Evolutionary conservation across 2,329 filamentous ascomycete genomes (phyloP), one percentile per base, ranked within the genome.

Genomic region (Conoideocrella luteorostrata): DNA sequence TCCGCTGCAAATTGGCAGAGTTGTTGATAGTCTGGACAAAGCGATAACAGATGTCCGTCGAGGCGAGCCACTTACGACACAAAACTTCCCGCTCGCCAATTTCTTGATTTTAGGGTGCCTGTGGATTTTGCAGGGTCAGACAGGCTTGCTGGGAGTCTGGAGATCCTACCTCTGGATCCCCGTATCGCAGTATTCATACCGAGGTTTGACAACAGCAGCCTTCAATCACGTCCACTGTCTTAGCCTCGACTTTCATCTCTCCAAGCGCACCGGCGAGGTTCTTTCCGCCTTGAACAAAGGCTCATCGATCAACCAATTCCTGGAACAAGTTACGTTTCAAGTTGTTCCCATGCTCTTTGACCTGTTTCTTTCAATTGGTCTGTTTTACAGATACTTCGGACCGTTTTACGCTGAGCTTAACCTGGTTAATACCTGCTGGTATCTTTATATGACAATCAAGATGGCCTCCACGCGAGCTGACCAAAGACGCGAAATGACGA

Each of bases 151-250:
- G 26, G 89, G 89, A 7, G 91, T 88, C 2, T 57, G 86, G 26
- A 79, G 93, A 50, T 85, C 88, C 18, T 80, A 88, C 28, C 72
- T 98, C 26, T 98, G 93, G 93, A 93, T 98, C 40, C 91, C 93
- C 0, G 89, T 98, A 45, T 88, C 90, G 28, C 93, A 98, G 63
- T 95, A 97, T 63, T 95, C 91, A 0, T 98, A 96, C 66, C 84
- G 88, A 58, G 88, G 93, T 51, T 75, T 98, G 46, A 95, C 90
- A 5, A 93, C 93, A 2, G 90, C 93, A 13, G 88, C 91, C 10
- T 98, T 98, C 60, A 91, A 97, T 67, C 93, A 98, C 62, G 93
- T 98, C 18, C 93, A 98, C 64, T 84, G 85, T 40, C 80, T 98
- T 26, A 96, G 90, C 63, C 75, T 97, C 52, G 93, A 97, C 62